Percentiles rank a stretch among this genome's conserved stretches.
Evolutionary conservation across 73 alveolate species (phyloP).

Genomic region (Paramecium tetraurelia): DNA sequence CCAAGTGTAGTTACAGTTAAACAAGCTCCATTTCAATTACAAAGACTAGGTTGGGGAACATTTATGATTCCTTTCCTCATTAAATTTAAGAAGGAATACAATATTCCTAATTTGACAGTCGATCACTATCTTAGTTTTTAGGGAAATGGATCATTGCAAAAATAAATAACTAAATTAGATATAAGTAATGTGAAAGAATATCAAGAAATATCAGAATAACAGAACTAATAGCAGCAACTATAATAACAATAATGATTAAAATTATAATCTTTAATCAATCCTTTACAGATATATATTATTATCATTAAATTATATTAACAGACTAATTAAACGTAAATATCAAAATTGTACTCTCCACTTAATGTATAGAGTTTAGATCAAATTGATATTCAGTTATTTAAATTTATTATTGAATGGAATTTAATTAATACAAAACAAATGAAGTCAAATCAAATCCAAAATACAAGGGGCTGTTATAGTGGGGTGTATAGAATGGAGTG

Average conservation of each 20-base stretch:
- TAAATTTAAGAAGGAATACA: background rate
- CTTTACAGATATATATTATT: background rate
- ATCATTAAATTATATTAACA: background rate
- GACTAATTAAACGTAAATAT: background rate
- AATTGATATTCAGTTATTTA: background rate
- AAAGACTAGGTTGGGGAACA: constrained; percentile 10
- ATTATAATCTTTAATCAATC: background rate
- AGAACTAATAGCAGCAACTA: background rate
- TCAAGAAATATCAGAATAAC: background rate
- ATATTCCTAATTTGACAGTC: background rate
- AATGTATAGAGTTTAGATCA: background rate
- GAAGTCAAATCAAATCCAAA: background rate
- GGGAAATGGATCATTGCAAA: background rate
- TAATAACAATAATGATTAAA: background rate
- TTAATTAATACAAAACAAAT: background rate
- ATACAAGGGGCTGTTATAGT: background rate
- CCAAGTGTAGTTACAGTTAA: background rate
- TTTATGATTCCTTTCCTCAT: background rate
- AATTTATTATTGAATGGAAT: background rate
- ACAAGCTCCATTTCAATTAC: background rate
- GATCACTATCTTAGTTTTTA: background rate
- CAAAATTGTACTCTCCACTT: background rate
- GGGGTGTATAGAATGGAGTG: constrained; percentile 40
- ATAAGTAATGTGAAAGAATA: background rate
- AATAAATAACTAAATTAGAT: background rate